Evolutionary conservation across 257 asterid genomes (phyloP), one percentile per base, ranked within the genome.

Genomic region (Fraxinus anomala): DNA sequence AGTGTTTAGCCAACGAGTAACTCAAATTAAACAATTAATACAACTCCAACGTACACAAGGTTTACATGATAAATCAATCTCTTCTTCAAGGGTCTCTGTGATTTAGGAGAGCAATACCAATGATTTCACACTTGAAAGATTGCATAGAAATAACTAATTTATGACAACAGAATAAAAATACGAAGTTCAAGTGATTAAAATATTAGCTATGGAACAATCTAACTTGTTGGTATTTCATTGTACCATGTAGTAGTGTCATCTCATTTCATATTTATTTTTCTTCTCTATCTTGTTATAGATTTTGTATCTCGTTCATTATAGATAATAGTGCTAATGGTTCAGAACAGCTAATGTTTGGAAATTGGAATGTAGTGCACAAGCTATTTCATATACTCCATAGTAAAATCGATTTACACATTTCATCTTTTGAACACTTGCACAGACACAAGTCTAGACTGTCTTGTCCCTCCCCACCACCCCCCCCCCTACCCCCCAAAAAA

Each of bases 181-280:
- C n/a, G n/a, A 54, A 36, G 36, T 47, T 68, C 19, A 1, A 26
- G 19, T 56, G 36, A 81, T 33, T 81, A 61, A 31, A 30, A 37
- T 16, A 66, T 65, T 17, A 65, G 61, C 54, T 16, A 68, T 75
- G 16, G 47, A 54, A 81, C 33, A 59, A 77, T 72, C 73, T 19
- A 40, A 26, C 44, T 63, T 19, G 34, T 34, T 34, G 65, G n/a
- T 23, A 39, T 31, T 42, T 47, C 23, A 67, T 36, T 44, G 24
- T 68, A 23, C 26, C 71, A 65, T 67, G 73, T 34, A 54, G 47
- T 69, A 44, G 69, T 44, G 36, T 77, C 37, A 33, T 82, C 70
- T 13, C 40, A 61, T n/a, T 74, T 56, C 40, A 17, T n/a, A 56
- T 26, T 24, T 19, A 1, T 9, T 5, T 68, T 4, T 68, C 14